Percentiles rank a stretch among this genome's conserved stretches.
Evolutionary conservation across 2,329 filamentous ascomycete species (phyloP).

Genomic region (Teratosphaeria epicoccoides): DNA sequence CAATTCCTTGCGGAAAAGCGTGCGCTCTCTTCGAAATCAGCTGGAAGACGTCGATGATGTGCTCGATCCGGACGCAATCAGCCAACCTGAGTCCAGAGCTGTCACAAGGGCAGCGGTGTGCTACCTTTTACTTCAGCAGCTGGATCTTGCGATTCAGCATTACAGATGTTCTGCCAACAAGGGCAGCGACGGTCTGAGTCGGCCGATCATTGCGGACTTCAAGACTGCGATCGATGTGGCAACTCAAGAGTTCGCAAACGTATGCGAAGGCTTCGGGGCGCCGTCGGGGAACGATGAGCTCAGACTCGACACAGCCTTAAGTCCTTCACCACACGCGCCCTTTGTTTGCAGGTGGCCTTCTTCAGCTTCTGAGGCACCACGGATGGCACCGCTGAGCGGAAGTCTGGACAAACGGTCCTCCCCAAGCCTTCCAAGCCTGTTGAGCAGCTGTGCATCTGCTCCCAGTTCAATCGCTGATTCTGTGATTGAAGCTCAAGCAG

Average conservation of each 20-base stretch:
- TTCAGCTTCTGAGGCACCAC: neutral
- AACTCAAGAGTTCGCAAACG: neutral
- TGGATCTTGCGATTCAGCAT: neutral
- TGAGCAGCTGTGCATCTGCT: neutral
- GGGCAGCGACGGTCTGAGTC: neutral
- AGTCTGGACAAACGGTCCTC: neutral
- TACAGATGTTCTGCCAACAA: neutral
- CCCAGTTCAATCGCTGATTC: neutral
- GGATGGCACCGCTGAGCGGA: neutral
- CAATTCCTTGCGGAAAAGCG: neutral
- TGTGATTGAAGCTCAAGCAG: neutral
- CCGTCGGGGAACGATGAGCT: neutral
- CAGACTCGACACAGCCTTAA: neutral
- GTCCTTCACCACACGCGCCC: neutral
- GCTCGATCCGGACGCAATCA: neutral
- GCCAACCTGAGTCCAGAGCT: neutral
- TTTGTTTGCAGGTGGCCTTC: neutral
- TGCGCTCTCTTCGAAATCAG: conserved; percentile 1
- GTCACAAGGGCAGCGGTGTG: neutral
- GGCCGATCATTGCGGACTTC: neutral
- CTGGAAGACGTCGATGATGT: conserved; percentile 5
- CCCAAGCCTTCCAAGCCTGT: neutral
- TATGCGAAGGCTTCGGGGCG: neutral
- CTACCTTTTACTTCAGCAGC: neutral
- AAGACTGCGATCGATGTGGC: neutral